A percentile compares a stretch with the other conserved stretches of the same genome.
Evolutionary conservation across 257 asterid genomes (phyloP).

Genomic region (Prunella vulgaris): DNA sequence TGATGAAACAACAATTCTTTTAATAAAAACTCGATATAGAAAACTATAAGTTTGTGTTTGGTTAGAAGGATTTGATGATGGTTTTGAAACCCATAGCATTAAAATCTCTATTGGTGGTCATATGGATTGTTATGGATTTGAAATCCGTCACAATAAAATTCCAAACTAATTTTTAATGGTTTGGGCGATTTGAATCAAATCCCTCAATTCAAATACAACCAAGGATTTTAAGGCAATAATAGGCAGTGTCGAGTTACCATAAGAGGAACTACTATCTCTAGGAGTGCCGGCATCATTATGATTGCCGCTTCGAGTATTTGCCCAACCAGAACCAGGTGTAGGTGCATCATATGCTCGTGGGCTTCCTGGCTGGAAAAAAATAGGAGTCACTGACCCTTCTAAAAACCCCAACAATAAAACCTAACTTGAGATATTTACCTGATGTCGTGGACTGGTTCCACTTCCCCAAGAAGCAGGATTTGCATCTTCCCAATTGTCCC

Average conservation of each 20-base stretch:
- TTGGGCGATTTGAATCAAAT: not conserved
- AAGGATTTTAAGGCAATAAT: not conserved
- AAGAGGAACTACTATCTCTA: conserved; percentile 65
- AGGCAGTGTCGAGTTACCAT: conserved; percentile 43
- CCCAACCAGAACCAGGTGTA: conserved; percentile 94
- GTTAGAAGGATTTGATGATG: not conserved
- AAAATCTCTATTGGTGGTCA: not conserved
- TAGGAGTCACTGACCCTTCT: not conserved
- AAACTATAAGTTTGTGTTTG: not conserved
- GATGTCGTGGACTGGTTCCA: conserved; percentile 73
- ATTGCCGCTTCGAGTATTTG: conserved; percentile 49
- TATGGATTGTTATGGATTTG: not conserved
- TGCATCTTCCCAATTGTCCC: conserved; percentile 97
- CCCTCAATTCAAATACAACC: not conserved
- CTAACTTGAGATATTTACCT: conserved; percentile 33
- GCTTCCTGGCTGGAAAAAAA: conserved; percentile 69
- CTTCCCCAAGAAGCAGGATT: conserved; percentile 94
- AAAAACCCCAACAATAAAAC: not conserved
- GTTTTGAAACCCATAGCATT: not conserved
- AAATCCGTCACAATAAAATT: not conserved
- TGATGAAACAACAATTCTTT: conserved; percentile 31
- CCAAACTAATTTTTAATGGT: not conserved
- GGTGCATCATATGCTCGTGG: conserved; percentile 96
- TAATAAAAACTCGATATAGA: not conserved
- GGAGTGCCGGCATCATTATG: conserved; percentile 86